Conservation (phyloP, 345 rosid genomes). For the Angophora floribunda region DNA sequence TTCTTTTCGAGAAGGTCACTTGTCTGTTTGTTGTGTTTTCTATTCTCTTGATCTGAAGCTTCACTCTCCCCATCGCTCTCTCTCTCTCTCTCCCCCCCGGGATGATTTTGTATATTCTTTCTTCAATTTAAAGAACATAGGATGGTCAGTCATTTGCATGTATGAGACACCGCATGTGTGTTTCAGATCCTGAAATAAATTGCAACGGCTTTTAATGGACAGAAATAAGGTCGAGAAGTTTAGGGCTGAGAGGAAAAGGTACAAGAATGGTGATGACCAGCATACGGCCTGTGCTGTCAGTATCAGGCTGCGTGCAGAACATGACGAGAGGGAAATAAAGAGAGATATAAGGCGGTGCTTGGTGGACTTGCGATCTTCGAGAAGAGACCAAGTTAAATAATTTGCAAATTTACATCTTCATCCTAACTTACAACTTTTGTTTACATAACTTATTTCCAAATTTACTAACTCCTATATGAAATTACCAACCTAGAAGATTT, state of each 20-base stretch:
- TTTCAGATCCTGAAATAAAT: neutral
- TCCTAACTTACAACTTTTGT: neutral
- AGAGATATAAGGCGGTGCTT: neutral
- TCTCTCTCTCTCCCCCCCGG: neutral
- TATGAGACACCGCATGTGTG: neutral
- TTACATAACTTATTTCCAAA: neutral
- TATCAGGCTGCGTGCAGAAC: neutral
- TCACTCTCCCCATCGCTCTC: slow-evolving; percentile 33
- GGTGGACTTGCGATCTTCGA: neutral
- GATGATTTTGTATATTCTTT: neutral
- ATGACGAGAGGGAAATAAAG: neutral
- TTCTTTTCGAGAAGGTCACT: slow-evolving; percentile 26
- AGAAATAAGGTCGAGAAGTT: neutral
- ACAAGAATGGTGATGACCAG: neutral
- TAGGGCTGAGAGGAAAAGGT: neutral
- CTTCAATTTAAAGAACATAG: neutral
- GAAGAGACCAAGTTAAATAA: neutral
- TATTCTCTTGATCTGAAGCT: slow-evolving; percentile 38
- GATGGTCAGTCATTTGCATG: neutral
- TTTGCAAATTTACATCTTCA: neutral
- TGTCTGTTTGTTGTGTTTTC: slow-evolving; percentile 43
- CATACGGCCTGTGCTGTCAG: neutral
- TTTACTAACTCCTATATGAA: neutral
- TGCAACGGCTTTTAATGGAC: neutral
- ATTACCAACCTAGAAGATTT: neutral